Evolutionary conservation across 1,139 yeast genomes (phyloP), one percentile per base, ranked within the genome.

Genomic region (Diutina scorzettiae): DNA sequence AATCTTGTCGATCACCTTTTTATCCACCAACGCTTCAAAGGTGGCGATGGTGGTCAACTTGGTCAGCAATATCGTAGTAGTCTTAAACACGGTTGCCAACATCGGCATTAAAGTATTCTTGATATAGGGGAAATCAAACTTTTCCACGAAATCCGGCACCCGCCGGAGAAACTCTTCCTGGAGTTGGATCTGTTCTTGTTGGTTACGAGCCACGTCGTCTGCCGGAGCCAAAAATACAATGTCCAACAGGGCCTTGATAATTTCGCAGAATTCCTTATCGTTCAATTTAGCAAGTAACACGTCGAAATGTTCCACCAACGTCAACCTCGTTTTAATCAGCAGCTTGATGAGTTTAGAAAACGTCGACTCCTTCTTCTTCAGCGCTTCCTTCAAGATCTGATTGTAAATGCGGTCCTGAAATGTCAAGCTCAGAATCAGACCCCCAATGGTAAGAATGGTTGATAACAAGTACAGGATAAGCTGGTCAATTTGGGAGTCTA

Each of bases 51-150:
- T 75, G 12, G 78, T 70, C 28, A 81, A 64, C 52, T 91, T 87
- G 25, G 89, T 83, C 3, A 84, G 77, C 33, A 87, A 63, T 34
- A 91, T 76, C 0, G 93, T 83, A 0, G 97, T 89, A 39, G 86
- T 82, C 34, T 85, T 75, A 59, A 87, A 89, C 3, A 85, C 73
- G 37, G 71, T 73, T 34, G 86, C 74, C 20, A 87, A 66, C 36
- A 77, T 63, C 1, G 96, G 95, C 55, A 84, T 75, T 16, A 86
- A 65, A 16, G 75, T 74, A 50, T 78, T 80, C 50, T 89, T 86
- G 43, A 86, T 69, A 29, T 79, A 74, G 5, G 89, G 75, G 53
- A 85, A 84, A 44, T 80, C 93, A 41, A 81, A 63, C 41, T 72
- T 66, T 8, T 63, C 68, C 2, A 75, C 57, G 37, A 76, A 61